A percentile compares a stretch with the other conserved stretches of the same genome.
Conservation (phyloP, 192 early-diverging fungal genomes). For the Coemansia sp. region DNA sequence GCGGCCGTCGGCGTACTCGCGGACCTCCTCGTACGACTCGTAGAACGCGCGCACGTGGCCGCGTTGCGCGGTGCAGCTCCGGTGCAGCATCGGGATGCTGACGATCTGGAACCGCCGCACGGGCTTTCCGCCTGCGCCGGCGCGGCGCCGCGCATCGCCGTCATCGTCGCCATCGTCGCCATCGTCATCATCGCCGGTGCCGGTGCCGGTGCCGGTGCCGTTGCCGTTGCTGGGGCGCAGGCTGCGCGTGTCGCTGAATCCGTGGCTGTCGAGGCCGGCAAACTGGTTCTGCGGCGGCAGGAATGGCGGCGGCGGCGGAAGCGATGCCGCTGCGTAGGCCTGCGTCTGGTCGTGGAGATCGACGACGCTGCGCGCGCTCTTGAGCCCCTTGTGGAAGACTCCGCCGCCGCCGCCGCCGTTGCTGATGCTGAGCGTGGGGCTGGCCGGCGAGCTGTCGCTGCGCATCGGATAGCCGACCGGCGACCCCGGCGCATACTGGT, state of each 20-base stretch:
- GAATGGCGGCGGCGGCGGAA: background rate
- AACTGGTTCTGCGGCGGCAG: conserved; percentile 16
- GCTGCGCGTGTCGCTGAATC: background rate
- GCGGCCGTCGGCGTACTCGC: conserved; percentile 33
- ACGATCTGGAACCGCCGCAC: conserved; percentile 43
- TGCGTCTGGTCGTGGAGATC: conserved; percentile 17
- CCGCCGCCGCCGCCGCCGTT: background rate
- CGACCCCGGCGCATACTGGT: conserved; percentile 9
- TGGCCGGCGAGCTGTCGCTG: background rate
- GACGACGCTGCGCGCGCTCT: conserved; percentile 13
- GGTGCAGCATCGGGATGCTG: conserved; percentile 26
- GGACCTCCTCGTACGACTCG: conserved; percentile 46
- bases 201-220: background rate
- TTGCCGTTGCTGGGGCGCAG: background rate
- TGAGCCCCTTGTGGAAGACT: conserved; percentile 3
- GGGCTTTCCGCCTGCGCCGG: background rate
- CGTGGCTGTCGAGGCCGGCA: conserved; percentile 12
- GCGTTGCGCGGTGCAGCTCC: conserved; percentile 21
- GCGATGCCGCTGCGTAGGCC: background rate
- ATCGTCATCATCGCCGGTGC: background rate
- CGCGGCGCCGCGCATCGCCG: background rate
- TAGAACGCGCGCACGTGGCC: conserved; percentile 43
- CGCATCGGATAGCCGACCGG: background rate
- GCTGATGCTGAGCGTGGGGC: conserved; percentile 1
- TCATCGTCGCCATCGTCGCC: background rate